These are phyloP conservation scores for Dichomitus squalens DNA, from an alignment of 1,284 basidiomycete species.

Conservation along the genomic window DNA sequence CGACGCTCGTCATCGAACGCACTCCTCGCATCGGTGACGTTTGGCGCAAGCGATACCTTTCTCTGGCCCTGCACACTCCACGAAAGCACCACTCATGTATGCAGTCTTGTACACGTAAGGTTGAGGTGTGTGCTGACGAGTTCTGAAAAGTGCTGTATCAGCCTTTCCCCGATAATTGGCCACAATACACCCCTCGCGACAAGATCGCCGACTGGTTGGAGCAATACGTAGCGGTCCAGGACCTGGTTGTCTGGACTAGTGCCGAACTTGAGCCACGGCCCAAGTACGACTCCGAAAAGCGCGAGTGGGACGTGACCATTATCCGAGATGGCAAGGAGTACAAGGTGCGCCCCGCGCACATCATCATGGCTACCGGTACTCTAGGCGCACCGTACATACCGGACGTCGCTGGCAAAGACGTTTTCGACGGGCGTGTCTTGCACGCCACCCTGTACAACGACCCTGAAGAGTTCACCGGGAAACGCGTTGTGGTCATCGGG, in stretches of 20 bases:
- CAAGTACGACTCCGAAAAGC: constrained; percentile 39
- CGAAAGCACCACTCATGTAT: constrained; percentile 38
- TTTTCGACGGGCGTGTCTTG: constrained; percentile 43
- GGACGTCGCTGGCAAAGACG: constrained; percentile 38
- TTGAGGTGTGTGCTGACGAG: neutral
- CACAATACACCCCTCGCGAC: constrained; percentile 31
- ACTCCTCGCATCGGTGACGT: constrained; percentile 51
- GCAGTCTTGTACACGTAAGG: neutral
- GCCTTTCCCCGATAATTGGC: constrained; percentile 35
- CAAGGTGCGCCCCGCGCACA: constrained; percentile 51
- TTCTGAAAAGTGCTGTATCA: constrained; percentile 38
- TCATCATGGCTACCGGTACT: constrained; percentile 62
- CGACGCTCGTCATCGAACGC: constrained; percentile 50
- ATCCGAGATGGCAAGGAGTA: constrained; percentile 41
- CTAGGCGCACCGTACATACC: constrained; percentile 50
- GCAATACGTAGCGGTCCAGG: constrained; percentile 59
- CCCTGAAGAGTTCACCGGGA: constrained; percentile 43
- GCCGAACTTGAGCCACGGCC: constrained; percentile 41
- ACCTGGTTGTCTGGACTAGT: constrained; percentile 66
- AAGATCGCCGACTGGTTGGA: constrained; percentile 67
- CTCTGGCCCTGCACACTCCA: constrained; percentile 49
- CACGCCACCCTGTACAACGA: constrained; percentile 46
- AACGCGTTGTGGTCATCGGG: constrained; percentile 54
- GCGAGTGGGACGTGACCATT: constrained; percentile 55
- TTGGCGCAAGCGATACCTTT: constrained; percentile 56